Evolutionary conservation across 176 grass and related monocot genomes (phyloP).

Genomic region (Aegilops bicornis): DNA sequence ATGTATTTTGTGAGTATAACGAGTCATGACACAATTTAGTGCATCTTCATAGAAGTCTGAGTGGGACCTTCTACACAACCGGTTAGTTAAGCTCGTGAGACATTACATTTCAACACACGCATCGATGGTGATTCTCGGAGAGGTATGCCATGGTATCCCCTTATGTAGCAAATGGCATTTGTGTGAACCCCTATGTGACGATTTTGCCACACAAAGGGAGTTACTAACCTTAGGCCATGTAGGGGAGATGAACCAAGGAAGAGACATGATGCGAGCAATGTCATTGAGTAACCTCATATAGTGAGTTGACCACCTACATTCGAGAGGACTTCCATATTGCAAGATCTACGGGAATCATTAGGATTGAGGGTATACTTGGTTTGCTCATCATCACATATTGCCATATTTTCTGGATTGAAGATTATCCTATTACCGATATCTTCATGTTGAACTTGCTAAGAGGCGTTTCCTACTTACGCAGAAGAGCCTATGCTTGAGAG

Average conservation of each 20-base stretch:
- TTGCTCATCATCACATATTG: not conserved
- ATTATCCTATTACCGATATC: not conserved
- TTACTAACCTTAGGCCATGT: not conserved
- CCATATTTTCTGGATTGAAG: not conserved
- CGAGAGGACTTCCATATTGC: not conserved
- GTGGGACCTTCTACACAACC: not conserved
- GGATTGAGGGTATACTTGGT: not conserved
- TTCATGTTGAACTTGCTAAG: not conserved
- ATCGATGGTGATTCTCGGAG: not conserved
- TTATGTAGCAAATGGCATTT: not conserved
- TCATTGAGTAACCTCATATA: not conserved
- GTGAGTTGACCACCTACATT: not conserved
- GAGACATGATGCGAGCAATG: not conserved
- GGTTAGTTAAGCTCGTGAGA: not conserved
- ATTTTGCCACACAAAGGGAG: not conserved
- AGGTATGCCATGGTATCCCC: not conserved
- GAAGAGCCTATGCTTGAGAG: too few relatives aligned
- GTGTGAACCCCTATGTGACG: not conserved
- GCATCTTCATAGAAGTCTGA: not conserved
- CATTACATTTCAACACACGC: not conserved
- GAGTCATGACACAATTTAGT: not conserved
- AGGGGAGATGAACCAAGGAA: not conserved
- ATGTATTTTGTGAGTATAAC: not conserved
- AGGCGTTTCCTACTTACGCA: not conserved
- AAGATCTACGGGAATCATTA: not conserved